These are phyloP conservation scores for Cladophialophora carrionii DNA, from an alignment of 2,329 filamentous ascomycete species.

Conservation along the genomic window DNA sequence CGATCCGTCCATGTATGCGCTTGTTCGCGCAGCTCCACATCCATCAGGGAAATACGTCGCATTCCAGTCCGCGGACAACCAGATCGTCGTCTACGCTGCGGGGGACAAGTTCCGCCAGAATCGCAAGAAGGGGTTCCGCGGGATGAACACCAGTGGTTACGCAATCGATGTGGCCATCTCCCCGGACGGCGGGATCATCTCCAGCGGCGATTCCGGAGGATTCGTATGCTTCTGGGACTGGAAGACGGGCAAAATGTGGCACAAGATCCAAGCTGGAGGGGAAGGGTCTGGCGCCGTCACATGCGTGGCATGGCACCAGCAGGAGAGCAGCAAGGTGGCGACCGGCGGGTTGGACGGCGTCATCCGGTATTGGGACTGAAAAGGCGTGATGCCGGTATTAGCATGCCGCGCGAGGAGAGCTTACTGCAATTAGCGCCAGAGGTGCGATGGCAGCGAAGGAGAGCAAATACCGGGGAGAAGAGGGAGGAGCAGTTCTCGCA, in stretches of 20 bases:
- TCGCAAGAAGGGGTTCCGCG: conserved; percentile 92
- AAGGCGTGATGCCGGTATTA: not conserved
- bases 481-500: not conserved
- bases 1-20: conserved; percentile 96
- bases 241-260: conserved; percentile 99
- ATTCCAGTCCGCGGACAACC: conserved; percentile 92
- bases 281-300: conserved; percentile 64
- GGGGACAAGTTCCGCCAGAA: conserved; percentile 97
- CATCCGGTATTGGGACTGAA: conserved; percentile 89
- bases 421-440: not conserved
- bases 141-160: conserved; percentile 94
- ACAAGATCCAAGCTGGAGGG: conserved; percentile 78
- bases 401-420: not conserved
- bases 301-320: conserved; percentile 94
- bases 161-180: conserved; percentile 86
- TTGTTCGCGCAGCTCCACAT: conserved; percentile 82
- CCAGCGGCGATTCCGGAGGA: conserved; percentile 82
- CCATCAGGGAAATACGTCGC: conserved; percentile 92
- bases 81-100: conserved; percentile 92
- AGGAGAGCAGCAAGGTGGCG: conserved; percentile 91
- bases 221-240: conserved; percentile 98
- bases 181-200: conserved; percentile 89
- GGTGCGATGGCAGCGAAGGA: not conserved
- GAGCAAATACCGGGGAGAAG: not conserved
- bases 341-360: conserved; percentile 87